Conservation (phyloP, 2,329 filamentous ascomycete genomes). For the Leptodontidium sp. region DNA sequence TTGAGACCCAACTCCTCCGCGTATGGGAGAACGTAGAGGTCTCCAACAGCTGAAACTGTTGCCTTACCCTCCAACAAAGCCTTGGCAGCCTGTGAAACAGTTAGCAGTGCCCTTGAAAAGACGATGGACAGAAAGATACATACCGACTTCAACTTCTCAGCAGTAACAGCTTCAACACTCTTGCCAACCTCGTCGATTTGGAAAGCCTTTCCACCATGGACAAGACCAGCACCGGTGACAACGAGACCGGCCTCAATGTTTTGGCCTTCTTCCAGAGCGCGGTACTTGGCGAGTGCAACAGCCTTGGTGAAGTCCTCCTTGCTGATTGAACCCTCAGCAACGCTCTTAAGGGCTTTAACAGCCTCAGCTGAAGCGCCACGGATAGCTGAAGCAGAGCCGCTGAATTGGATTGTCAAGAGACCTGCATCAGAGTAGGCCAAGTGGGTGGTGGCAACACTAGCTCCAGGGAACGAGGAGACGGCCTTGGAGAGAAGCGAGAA, state of each 20-base stretch:
- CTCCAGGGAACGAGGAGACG: conserved; percentile 69
- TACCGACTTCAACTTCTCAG: conserved; percentile 86
- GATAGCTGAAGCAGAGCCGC: conserved; percentile 77
- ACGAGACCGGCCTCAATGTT: conserved; percentile 80
- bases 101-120: conserved; percentile 43
- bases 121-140: conserved; percentile 49
- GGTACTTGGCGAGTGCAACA: conserved; percentile 91
- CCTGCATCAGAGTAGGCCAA: conserved; percentile 92
- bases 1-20: conserved; percentile 93
- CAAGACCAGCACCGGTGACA: conserved; percentile 82
- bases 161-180: conserved; percentile 80
- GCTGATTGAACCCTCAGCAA: conserved; percentile 77
- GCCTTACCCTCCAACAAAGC: conserved; percentile 87
- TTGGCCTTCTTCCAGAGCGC: conserved; percentile 83
- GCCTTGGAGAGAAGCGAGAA: conserved; percentile 91
- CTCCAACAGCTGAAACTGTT: conserved; percentile 87
- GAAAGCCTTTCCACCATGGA: conserved; percentile 83
- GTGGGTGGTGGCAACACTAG: conserved; percentile 78
- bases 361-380: conserved; percentile 77
- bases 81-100: conserved; percentile 76
- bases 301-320: conserved; percentile 93
- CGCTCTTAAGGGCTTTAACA: conserved; percentile 82
- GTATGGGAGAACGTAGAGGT: conserved; percentile 89
- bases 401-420: conserved; percentile 83
- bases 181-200: conserved; percentile 83